These are phyloP conservation scores for Mortierella sp. DNA, from an alignment of 371 early-diverging fungal species.

Conservation along the genomic window DNA sequence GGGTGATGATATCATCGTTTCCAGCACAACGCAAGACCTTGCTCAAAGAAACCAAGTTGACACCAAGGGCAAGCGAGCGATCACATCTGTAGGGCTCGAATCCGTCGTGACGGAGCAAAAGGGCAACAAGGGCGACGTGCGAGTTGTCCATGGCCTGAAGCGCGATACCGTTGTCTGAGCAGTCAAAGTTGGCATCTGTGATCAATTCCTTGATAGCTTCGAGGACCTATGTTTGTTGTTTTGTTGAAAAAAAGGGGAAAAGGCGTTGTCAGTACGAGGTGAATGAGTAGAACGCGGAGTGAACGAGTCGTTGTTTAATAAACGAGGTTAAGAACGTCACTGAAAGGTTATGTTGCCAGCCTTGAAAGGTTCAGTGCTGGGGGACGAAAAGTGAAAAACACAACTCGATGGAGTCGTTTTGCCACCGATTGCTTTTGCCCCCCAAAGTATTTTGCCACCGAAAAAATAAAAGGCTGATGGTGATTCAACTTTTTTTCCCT, in stretches of 20 bases:
- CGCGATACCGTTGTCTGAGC: slow-evolving; percentile 94
- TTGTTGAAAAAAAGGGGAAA: not conserved
- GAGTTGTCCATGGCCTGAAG: slow-evolving; percentile 99
- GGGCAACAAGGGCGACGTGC: slow-evolving; percentile 96
- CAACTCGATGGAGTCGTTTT: slow-evolving; percentile 5
- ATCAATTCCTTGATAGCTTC: slow-evolving; percentile 99
- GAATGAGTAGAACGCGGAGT: too few species aligned
- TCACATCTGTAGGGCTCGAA: slow-evolving; percentile 98
- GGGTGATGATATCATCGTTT: slow-evolving; percentile 93
- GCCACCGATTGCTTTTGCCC: not conserved
- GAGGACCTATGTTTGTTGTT: slow-evolving; percentile 70
- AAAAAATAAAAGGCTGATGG: not conserved
- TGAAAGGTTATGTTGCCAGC: not conserved
- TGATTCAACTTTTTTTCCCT: not conserved
- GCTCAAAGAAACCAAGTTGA: slow-evolving; percentile 88
- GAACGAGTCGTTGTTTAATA: too few species aligned
- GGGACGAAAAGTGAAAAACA: not conserved
- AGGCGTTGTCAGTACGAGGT: not conserved
- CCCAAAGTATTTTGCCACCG: slow-evolving; percentile 10
- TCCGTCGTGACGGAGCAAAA: slow-evolving; percentile 89
- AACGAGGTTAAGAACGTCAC: too few species aligned
- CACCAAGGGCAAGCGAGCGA: slow-evolving; percentile 93
- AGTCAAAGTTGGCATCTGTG: slow-evolving; percentile 98
- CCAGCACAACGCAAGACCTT: slow-evolving; percentile 97
- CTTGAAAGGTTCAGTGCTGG: not conserved